Percentiles rank a stretch among this genome's conserved stretches.
Conservation (phyloP, 306 rosid species). For the Inga oerstediana region DNA sequence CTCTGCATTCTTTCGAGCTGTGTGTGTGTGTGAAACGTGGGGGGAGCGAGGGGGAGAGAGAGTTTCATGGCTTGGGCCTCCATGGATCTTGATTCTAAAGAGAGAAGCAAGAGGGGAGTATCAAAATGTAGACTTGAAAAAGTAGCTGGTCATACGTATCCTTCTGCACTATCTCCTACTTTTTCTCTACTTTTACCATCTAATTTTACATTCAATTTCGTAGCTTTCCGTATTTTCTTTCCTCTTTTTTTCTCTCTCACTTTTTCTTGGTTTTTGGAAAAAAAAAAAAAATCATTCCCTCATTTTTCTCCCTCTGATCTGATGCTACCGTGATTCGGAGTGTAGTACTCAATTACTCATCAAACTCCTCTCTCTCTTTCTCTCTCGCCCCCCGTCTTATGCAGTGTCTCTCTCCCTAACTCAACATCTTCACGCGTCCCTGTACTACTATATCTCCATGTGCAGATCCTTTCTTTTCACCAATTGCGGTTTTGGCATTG, state of each 20-base stretch:
- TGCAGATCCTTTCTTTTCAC: not conserved
- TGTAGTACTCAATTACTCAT: not conserved
- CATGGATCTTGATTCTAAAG: not conserved
- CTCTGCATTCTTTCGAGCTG: not conserved
- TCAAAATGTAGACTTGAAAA: not conserved
- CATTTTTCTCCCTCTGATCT: not conserved
- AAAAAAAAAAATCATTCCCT: not conserved
- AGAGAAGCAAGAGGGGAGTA: not conserved
- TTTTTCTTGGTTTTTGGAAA: not conserved
- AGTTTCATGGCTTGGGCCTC: not conserved
- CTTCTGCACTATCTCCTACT: slow-evolving; percentile 1
- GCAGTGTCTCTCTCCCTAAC: not conserved
- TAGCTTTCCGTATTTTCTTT: not conserved
- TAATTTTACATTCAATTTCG: not conserved
- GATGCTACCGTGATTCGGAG: not conserved
- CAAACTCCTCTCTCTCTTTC: not conserved
- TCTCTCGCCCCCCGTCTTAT: not conserved
- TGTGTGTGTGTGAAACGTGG: not conserved
- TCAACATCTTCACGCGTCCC: not conserved
- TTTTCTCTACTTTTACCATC: slow-evolving; percentile 2
- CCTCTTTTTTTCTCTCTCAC: not conserved
- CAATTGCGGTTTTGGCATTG: not conserved
- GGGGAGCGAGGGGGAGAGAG: not conserved
- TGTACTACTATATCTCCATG: not conserved
- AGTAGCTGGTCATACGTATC: not conserved